A percentile compares a stretch with the other conserved stretches of the same genome.
These are phyloP conservation scores for Rhizopus stolonifer DNA, from an alignment of 371 early-diverging fungal species.

Conservation along the genomic window DNA sequence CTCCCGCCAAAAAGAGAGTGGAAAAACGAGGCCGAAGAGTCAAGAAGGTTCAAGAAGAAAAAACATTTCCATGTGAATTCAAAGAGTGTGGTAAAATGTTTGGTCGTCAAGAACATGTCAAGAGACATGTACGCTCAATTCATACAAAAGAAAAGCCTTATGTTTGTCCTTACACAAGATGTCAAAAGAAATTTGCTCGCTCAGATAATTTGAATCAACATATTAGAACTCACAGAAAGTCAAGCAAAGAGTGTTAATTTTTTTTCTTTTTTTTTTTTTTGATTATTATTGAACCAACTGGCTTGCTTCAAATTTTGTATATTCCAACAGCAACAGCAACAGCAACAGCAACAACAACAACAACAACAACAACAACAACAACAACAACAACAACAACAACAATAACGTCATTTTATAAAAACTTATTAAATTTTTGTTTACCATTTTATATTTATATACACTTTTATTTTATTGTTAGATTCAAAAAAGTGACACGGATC, in stretches of 20 bases:
- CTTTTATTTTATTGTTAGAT: too few relatives aligned
- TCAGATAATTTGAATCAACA: slow-evolving; percentile 83
- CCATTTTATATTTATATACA: too few relatives aligned
- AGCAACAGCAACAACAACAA: slow-evolving; percentile 72
- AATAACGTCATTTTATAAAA: too few relatives aligned
- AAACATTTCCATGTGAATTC: slow-evolving; percentile 47
- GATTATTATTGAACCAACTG: background rate
- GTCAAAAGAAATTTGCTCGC: slow-evolving; percentile 78
- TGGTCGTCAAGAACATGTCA: slow-evolving; percentile 81
- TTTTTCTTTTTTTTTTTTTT: background rate
- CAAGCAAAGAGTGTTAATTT: slow-evolving; percentile 1
- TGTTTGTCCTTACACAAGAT: slow-evolving; percentile 63
- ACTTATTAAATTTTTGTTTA: too few relatives aligned
- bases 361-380: too few relatives aligned
- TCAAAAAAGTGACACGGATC: too few relatives aligned
- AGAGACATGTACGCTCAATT: slow-evolving; percentile 73
- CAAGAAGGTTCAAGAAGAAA: slow-evolving; percentile 1
- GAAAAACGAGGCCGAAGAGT: background rate
- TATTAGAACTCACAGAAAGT: slow-evolving; percentile 54
- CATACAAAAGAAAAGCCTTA: slow-evolving; percentile 63
- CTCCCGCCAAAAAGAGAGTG: background rate
- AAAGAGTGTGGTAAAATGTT: slow-evolving; percentile 73
- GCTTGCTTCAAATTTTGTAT: too few relatives aligned
- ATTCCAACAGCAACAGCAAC: slow-evolving; percentile 74
- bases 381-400: too few relatives aligned